Evolutionary conservation across 1,139 yeast genomes (phyloP), one percentile per base, ranked within the genome.

Genomic region (Pichia sp.): DNA sequence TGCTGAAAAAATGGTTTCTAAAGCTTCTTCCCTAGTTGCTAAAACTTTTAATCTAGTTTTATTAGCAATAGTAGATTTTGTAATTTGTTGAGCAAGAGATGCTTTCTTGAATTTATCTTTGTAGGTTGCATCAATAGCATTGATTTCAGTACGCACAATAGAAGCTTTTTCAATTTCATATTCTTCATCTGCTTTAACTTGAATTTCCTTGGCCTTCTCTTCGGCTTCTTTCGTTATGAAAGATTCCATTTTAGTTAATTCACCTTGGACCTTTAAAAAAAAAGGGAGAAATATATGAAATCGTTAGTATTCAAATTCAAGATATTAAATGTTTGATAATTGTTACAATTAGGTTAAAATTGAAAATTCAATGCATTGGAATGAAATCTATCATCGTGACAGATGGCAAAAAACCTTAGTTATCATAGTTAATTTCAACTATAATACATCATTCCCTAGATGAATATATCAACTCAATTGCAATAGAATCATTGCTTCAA

Each of bases 161-260:
- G 87, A 81, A 27, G 97, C 94, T 73, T 92, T 94, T 67, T 92
- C 98, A 60, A 92, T 88, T 67, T 94, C 97, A 65, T 92, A 94
- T 68, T 94, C 99, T 68, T 94, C 98, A 64, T 94, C 95, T 38
- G 97, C 96, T 73, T 92, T 94, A 61, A 92, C 75, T 65, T 76
- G 82, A 61, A 94, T 88, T 67, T 94, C 99, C 67, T 85, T 86
- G 53, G 98, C 97, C 73, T 94, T 94, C 68, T 94, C 99, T 60
- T 90, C 95, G 36, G 98, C 98, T 72, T 94, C 99, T 77, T 90
- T 90, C 71, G 84, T 86, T 75, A 94, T 94, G 81, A 92, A 94
- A 65, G 95, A 92, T 65, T 92, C 95, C 97, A 94, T 92, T 74
- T 92, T 92, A 67, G 83, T 81, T 68, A 92, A 87, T 73, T 92